Base-by-base conservation (phyloP, 2,329 filamentous ascomycete genomes). In the Fusarium poae region DNA sequence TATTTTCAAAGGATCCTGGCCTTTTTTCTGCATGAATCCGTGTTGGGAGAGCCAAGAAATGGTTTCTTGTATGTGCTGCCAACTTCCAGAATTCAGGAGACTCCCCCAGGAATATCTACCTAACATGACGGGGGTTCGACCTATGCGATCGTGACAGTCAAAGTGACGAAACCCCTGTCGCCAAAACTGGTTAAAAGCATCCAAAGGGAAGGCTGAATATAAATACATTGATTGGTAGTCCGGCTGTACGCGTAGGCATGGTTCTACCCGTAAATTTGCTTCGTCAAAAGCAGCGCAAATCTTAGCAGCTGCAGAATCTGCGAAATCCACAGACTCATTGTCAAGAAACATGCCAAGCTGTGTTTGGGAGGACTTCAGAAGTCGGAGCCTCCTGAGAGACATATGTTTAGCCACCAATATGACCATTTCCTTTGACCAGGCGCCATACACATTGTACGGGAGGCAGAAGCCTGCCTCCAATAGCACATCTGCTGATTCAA, bases 71-170 rank as follows among this genome's bases (percentile, higher is more conserved):
- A 3, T 5, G 1, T n/a, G 3, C 2, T n/a, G 11, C 6, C 7
- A 6, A 23, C 7, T 13, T 7, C 5, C 2, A 13, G 2, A 0
- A 3, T 12, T 5, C 9, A 34, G 11, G 5, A 48, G 12, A 15
- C 4, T 3, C 3, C 3, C 0, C 25, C 23, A 27, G 37, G 21
- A 2, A 3, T 0, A 4, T 1, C 5, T 2, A 0, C 5, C 5
- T 5, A 2, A 5, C 37, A 35, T 35, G 2, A 13, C 9, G 3
- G 51, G 51, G 2, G 23, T 20, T 2, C 44, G 5, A 1, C 51
- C 51, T 2, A 37, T 6, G 0, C 0, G 5, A 12, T 46, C n/a
- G 12, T 18, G 9, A 4, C 16, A 4, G 3, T 18, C n/a, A 2
- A 45, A 11, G 15, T 45, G 18, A 8, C 3, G 13, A 3, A 54